These are phyloP conservation scores for Emiliania huxleyi DNA, from an alignment of 78 protist genomes.

Conservation along the genomic window DNA sequence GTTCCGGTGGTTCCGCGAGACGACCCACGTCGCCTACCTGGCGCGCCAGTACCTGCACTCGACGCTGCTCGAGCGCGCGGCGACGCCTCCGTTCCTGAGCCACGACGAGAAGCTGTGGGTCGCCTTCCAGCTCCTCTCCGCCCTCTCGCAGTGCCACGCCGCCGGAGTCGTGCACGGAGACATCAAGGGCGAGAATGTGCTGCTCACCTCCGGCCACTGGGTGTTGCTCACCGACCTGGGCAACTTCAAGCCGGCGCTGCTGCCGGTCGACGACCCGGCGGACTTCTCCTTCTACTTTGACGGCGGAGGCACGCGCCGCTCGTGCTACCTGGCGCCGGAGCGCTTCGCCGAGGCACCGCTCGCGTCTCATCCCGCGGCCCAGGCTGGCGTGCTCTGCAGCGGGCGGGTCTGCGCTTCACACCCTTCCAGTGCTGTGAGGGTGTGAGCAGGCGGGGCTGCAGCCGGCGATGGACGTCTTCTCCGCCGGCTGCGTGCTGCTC, in stretches of 20 bases:
- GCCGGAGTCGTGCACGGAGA: slow-evolving; percentile 66
- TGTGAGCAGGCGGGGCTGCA: slow-evolving; percentile 27
- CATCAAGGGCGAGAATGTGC: slow-evolving; percentile 73
- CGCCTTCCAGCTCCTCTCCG: slow-evolving; percentile 79
- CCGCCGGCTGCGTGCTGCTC: slow-evolving; percentile 61
- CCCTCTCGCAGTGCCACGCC: slow-evolving; percentile 58
- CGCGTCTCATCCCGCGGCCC: background rate
- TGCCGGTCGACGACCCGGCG: slow-evolving; percentile 80
- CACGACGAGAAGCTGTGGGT: slow-evolving; percentile 76
- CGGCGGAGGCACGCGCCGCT: slow-evolving; percentile 52
- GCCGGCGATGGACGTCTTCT: slow-evolving; percentile 79
- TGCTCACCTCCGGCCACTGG: slow-evolving; percentile 80
- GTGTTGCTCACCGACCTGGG: background rate
- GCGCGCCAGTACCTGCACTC: slow-evolving; percentile 70
- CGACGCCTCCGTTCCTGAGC: slow-evolving; percentile 79
- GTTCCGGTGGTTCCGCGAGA: slow-evolving; percentile 63
- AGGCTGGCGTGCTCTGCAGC: too few relatives aligned
- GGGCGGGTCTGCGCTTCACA: too few relatives aligned
- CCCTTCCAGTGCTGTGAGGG: too few relatives aligned
- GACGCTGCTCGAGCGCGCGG: slow-evolving; percentile 67
- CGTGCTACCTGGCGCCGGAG: slow-evolving; percentile 91
- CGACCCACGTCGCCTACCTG: slow-evolving; percentile 72
- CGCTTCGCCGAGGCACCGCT: slow-evolving; percentile 45
- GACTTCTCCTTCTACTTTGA: slow-evolving; percentile 88
- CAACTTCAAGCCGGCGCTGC: slow-evolving; percentile 56